Evolutionary conservation across 331 rosid genomes (phyloP), one percentile per base, ranked within the genome.

Genomic region (Rosa hybrid): DNA sequence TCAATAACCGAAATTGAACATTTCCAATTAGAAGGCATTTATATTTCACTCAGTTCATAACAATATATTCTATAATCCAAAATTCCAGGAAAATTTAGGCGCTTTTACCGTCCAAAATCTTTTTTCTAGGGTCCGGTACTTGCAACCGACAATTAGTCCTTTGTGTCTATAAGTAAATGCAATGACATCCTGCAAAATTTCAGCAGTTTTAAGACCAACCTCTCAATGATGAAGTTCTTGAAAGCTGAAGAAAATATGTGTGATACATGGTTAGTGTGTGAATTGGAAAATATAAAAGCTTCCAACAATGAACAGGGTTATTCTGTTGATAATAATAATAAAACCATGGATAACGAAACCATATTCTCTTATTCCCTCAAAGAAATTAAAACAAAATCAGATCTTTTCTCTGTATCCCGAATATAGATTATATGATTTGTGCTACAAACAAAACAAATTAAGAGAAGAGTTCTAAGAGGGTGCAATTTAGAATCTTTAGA

Each of bases 101-200:
- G 44, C 2, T 5, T 18, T 12, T 90, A 95, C 98, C 98, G 87
- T 94, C 98, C 98, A 92, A 87, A 89, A 95, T 77, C 85, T 88
- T 88, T 91, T 95, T 30, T 68, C 89, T 65, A 82, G 23, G 10
- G 94, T 83, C 81, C 98, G 88, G 79, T 88, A 95, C 88, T 92
- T 95, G 90, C 98, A 95, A 74, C 98, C 96, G 72, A 92, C 94
- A n/a, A 89, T 84, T 70, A 76, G 83, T 54, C 98, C 98, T 49
- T 90, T 88, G 78, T 62, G 86, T 81, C 84, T 84, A 78, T 95
- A 95, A 65, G 97, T 86, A 87, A 94, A 92, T 63, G 98, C 98
- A 82, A 92, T 92, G 71, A 86, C 78, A 17, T 45, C 44, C 97
- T 94, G 92, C 86, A 82, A 65, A 80, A 67, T 65, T 85, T 46